Base-by-base conservation (phyloP, 176 grass and related monocot species). In the Musa acuminata region DNA sequence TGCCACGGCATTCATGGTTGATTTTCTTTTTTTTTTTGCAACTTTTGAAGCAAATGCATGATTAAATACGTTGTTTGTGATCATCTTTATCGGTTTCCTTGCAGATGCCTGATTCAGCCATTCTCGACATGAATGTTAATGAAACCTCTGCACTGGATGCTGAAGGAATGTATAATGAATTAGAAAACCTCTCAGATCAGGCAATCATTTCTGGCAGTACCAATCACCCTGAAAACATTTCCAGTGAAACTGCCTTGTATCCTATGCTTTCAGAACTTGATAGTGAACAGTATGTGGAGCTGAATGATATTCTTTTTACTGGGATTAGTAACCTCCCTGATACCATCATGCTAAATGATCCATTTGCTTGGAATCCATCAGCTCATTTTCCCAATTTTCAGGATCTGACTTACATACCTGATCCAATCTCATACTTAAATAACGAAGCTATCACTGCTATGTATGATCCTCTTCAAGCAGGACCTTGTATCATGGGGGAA, bases 221-320 rank as follows among this genome's bases (percentile, higher is more conserved):
- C 52, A 21, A 66, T 25, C 72, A 75, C 17, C 5, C 75, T 53
- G 64, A 54, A 64, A 53, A 62, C 49, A 24, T 25, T 8, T 26
- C 12, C 8, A 11, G 49, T 53, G 69, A 78, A 57, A 62, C 62
- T 52, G 23, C 3, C 8, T 23, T 64, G 3, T n/a, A 85, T 11
- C 75, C 70, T 14, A 27, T 80, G 7, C 52, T 74, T 23, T 59
- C 80, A 52, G 78, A 83, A 78, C 26, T 90, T 51, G 78, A 70
- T 0, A 14, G 23, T 0, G 77, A 87, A 50, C 68, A 99, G 21
- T 94, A 55, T 78, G 1, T 91, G 7, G 86, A 89, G 64, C 76
- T 94, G 35, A 86, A 86, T 66, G 88, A 91, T 78, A 59, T 99
- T 59, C 51, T 11, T 9, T 88, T 77, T 77, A 35, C 14, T 19